Evolutionary conservation across 1,284 basidiomycete species (phyloP), one percentile per base, ranked within the genome.

Genomic region (Pseudozyma tsukubaensis): DNA sequence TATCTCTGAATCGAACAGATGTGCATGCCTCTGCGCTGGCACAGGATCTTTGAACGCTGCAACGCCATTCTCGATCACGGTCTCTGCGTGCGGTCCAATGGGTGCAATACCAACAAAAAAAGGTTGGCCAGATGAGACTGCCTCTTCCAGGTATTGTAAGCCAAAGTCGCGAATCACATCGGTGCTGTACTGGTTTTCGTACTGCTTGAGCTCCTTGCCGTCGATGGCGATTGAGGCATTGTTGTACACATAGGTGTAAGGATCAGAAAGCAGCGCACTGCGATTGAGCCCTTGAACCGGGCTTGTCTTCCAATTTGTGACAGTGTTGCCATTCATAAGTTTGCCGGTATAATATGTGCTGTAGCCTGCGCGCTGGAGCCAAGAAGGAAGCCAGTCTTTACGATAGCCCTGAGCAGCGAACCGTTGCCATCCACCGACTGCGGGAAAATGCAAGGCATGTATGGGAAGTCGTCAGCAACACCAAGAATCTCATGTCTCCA

Each of bases 91-190:
- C 10, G 54, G 54, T 13, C 54, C 54, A 16, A 56, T 56, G 32
- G 54, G 54, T 10, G 54, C 54, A 14, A 56, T 48, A 19, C 54
- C 54, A n/a, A 56, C 19, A n/a, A 56, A 56, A 36, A 56, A 56
- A 11, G 54, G 54, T 6, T 24, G 19, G 45, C 36, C 54, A 12
- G 19, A n/a, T 16, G 32, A 21, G 5, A 35, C 54, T 9, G 54
- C 54, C 12, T 47, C 34, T 19, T 56, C 54, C 44, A 56, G 54
- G 16, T 48, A 48, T 37, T 36, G 9, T 16, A 56, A 35, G 9
- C 54, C 54, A 19, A 56, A 47, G 32, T 56, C 44, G 42, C 54
- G 54, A 6, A 56, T 36, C 4, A 39, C 32, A 29, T 56, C 54
- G 54, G 54, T 56, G 18, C 35, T 39, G 54, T 56, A 56, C 21